phyloP scores from a whole-genome alignment of 2,329 filamentous ascomycete species.

The Trichocomaceae sp. region DNA sequence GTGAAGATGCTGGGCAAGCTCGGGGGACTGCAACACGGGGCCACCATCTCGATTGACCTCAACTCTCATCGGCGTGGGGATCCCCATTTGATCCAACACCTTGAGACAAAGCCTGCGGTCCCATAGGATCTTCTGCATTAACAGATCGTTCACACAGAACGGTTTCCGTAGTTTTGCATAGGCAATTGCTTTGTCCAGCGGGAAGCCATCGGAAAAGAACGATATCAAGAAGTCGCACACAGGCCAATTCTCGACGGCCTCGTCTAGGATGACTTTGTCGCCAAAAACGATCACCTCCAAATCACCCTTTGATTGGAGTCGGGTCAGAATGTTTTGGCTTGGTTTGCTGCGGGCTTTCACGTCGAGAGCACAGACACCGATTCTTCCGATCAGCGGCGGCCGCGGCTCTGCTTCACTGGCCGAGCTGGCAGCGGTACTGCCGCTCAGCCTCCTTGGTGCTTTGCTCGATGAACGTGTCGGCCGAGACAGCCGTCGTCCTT shows the following conservation, averaged over 20 bases:
- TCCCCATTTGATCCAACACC: conserved; percentile 80
- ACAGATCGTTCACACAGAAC: conserved; percentile 94
- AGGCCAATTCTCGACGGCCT: conserved; percentile 94
- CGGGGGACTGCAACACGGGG: conserved; percentile 67
- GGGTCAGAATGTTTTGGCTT: conserved; percentile 89
- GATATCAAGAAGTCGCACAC: conserved; percentile 95
- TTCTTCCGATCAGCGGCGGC: conserved; percentile 51
- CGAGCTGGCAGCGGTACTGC: conserved; percentile 73
- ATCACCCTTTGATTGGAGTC: conserved; percentile 80
- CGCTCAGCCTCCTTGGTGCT: conserved; percentile 69
- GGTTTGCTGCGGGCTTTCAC: conserved; percentile 95
- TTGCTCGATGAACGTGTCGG: conserved; percentile 55
- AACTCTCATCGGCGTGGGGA: conserved; percentile 79
- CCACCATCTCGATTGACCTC: conserved; percentile 93
- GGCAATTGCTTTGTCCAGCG: conserved; percentile 90
- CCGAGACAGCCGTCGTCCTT: conserved; percentile 23
- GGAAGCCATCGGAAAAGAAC: conserved; percentile 97
- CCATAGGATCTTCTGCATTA: conserved; percentile 97
- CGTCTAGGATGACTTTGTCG: conserved; percentile 96
- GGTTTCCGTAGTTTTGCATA: conserved; percentile 90
- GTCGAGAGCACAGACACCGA: conserved; percentile 92
- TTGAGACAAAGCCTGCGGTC: conserved; percentile 83
- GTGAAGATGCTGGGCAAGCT: conserved; percentile 72
- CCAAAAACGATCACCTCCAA: conserved; percentile 98
- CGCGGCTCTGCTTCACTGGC: conserved; percentile 57